Base-by-base conservation (phyloP, 1,284 basidiomycete species). In the Chalciporus sp. region DNA sequence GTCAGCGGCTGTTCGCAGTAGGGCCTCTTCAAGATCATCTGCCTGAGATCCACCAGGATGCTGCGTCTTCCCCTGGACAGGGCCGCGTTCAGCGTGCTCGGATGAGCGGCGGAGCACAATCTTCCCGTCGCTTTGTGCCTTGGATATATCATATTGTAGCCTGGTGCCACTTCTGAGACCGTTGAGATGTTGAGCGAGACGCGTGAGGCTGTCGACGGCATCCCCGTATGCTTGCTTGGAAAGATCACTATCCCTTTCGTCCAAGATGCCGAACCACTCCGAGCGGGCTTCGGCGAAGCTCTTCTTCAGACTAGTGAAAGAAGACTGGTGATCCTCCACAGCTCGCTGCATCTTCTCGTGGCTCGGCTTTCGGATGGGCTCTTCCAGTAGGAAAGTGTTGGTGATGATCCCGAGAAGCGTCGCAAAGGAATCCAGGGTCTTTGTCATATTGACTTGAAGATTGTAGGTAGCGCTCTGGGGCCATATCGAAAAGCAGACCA, bases 141-240 rank as follows among this genome's bases (percentile, higher is more conserved):
- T 80, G 17, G 88, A 84, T 31, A 97, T 72, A 47, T 94, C 90
- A 55, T 88, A 85, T 65, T 96, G 94, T 28, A 97, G 70, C 29
- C 84, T 80, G 3, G 90, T 93, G 0, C 93, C 90, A 55, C 90
- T 87, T 43, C 95, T 75, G 53, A 97, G 74, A 19, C 94, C 93
- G 49, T 89, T 94, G 40, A 97, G 73, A 73, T 97, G 94, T 66
- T 98, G 95, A 1, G 92, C 95, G 4, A 98, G 80, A 16, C 92
- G 78, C 56, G 90, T 94, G 64, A 98, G 77, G 58, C 86, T 88
- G 52, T 85, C 85, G 6, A 96, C 86, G 0, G 91, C 90, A 55
- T 92, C 90, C 58, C 92, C 88, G 60, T 97, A 96, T 0, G 90
- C 85, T 51, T 78, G 70, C 39, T 79, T 72, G 12, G 78, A 74